These are phyloP conservation scores for Lipomyces sp. DNA, from an alignment of 805 yeast genomes.

Conservation along the genomic window DNA sequence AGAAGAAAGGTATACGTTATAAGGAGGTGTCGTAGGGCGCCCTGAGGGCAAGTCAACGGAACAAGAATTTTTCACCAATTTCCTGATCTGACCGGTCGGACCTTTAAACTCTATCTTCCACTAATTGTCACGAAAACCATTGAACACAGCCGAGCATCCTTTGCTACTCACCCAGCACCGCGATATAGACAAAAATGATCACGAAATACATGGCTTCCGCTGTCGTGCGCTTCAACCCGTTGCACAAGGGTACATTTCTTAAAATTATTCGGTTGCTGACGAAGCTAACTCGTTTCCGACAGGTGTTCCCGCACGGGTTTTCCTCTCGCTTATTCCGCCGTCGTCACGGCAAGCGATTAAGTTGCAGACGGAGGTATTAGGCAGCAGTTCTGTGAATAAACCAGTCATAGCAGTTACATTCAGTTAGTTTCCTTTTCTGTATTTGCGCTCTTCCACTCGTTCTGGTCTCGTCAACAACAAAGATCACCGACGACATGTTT, in stretches of 20 bases:
- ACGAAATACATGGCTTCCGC: conserved; percentile 85
- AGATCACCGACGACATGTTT: not conserved
- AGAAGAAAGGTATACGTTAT: no score
- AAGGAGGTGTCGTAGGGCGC: no score
- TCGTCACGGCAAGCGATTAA: conserved; percentile 57
- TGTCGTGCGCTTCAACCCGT: conserved; percentile 74
- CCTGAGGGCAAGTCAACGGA: no score
- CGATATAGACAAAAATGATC: no score
- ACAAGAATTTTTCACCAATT: no score
- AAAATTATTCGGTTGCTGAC: not conserved
- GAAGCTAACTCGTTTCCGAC: no score
- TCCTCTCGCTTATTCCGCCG: conserved; percentile 79
- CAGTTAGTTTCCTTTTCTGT: conserved; percentile 37
- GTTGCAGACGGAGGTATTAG: conserved; percentile 63
- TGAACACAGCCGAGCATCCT: no score
- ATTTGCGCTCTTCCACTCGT: not conserved
- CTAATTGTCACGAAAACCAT: no score
- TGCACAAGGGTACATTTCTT: conserved; percentile 50
- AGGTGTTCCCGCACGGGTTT: conserved; percentile 76
- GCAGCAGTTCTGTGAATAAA: conserved; percentile 42
- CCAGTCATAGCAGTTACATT: conserved; percentile 74
- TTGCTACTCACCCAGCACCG: no score
- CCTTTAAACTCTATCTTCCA: no score
- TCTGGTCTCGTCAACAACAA: not conserved
- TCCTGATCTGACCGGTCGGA: no score